Evolutionary conservation across 495 filamentous ascomycete genomes (phyloP), one percentile per base, ranked within the genome.

Genomic region (Massariosphaeria phaeospora): DNA sequence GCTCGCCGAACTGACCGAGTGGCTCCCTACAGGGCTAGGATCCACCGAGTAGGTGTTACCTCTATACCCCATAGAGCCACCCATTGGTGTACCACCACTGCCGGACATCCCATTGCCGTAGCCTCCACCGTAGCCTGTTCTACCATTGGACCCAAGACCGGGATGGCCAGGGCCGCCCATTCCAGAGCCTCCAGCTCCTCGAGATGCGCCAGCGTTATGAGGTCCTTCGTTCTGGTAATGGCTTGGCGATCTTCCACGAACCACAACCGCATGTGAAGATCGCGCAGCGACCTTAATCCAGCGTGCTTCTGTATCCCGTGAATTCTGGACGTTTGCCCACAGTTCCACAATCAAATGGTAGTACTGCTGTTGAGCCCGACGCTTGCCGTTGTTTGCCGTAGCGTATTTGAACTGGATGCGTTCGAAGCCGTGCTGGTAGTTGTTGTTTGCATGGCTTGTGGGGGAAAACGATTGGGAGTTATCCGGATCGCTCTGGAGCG

Each of bases 331-430:
- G 57, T 96, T 86, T 21, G 85, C 91, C 61, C 83, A 89, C 2
- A 97, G 80, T 66, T 96, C 91, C 1, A 96, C 85, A 25, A 96
- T 79, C 25, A 97, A 76, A 59, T 94, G 90, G 67, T 95, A 97
- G 66, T 89, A 96, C 62, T 96, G 91, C 66, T 96, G 91, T 10
- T 88, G 86, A 0, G 91, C 89, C 38, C 91, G 76, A 47, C 91
- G 76, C 66, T 96, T 96, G 20, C 91, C 91, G 56, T 97, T 97
- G 72, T 97, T 97, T 3, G 90, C 89, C 0, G 91, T 97, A 1
- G 91, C 93, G 45, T 86, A 87, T 67, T 95, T 95, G 76, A 97
- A 97, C 64, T 97, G 91, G 36, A 96, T 95, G 2, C 91, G 82
- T 61, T 96, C 91, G 65, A 96, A 97, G 0, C 85, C 86, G 46